Percentiles rank a stretch among this genome's conserved stretches.
These are phyloP conservation scores for Microthyrium microscopicum DNA, from an alignment of 2,329 filamentous ascomycete species.

Conservation along the genomic window DNA sequence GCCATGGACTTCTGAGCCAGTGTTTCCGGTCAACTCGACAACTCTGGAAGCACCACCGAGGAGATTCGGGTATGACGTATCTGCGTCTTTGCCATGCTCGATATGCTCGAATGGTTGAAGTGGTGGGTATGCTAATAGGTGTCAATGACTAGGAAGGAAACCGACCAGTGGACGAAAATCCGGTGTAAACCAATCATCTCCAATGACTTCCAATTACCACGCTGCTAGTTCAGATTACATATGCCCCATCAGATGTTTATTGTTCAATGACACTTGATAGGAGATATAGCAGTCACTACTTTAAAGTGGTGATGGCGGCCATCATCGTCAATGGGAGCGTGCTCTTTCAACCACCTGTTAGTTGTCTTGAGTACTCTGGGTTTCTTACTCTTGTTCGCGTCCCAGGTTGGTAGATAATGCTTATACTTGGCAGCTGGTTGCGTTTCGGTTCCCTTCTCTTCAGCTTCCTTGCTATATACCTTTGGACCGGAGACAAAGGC, in stretches of 20 bases:
- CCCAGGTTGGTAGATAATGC: conserved; percentile 59
- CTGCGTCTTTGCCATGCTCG: conserved; percentile 62
- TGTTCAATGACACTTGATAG: neutral
- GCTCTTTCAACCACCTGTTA: no score
- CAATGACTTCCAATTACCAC: no score
- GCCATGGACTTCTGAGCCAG: conserved; percentile 54
- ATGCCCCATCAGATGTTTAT: no score
- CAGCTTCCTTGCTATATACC: conserved; percentile 31
- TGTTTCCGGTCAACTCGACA: conserved; percentile 52
- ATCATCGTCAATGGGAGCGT: no score
- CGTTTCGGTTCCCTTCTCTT: conserved; percentile 35
- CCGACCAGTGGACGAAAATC: no score
- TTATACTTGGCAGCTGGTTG: conserved; percentile 46
- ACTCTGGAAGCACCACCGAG: conserved; percentile 37
- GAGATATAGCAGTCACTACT: conserved; percentile 11
- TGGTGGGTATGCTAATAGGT: conserved; percentile 36
- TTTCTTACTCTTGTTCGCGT: conserved; percentile 35
- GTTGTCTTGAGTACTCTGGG: neutral
- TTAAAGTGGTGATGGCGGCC: no score
- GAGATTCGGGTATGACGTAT: conserved; percentile 51
- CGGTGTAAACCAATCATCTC: no score
- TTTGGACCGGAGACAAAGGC: conserved; percentile 26
- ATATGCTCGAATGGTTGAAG: conserved; percentile 54
- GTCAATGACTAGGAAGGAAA: no score
- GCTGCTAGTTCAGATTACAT: no score